Evolutionary conservation across 2,329 filamentous ascomycete species (phyloP).

Genomic region (Curvularia sp.): DNA sequence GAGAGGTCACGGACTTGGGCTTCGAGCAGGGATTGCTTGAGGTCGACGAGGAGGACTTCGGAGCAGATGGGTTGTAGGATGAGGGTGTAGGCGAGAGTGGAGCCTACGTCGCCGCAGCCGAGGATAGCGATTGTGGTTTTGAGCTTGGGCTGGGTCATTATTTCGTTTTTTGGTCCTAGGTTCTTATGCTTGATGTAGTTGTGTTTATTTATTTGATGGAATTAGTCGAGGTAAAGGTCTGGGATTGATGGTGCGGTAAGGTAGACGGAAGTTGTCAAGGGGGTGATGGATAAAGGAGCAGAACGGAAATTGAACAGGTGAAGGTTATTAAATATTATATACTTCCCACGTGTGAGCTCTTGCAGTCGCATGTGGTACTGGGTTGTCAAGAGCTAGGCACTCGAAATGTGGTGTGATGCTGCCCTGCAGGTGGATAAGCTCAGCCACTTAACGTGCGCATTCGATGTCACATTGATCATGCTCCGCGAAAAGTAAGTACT

Average conservation of each 20-base stretch:
- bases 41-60: slow-evolving; percentile 63
- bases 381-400: slow-evolving; percentile 31
- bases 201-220: not conserved
- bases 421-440: slow-evolving; percentile 9
- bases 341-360: not conserved
- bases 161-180: not conserved
- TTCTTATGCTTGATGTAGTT: not conserved
- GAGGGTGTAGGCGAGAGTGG: slow-evolving; percentile 60
- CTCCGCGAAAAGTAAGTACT: not conserved
- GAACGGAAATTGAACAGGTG: not conserved
- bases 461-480: not conserved
- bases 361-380: slow-evolving; percentile 9
- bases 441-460: slow-evolving; percentile 13
- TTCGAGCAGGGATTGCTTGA: slow-evolving; percentile 56
- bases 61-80: slow-evolving; percentile 59
- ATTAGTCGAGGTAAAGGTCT: not conserved
- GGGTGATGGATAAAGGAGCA: not conserved
- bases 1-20: slow-evolving; percentile 62
- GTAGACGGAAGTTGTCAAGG: not conserved
- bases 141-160: slow-evolving; percentile 39
- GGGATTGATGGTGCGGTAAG: not conserved
- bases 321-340: slow-evolving; percentile 8
- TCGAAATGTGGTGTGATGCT: slow-evolving; percentile 30
- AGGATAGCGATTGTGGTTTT: slow-evolving; percentile 58
- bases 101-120: slow-evolving; percentile 61